Evolutionary conservation across 345 rosid genomes (phyloP), one percentile per base, ranked within the genome.

Genomic region (Laguncularia racemosa): DNA sequence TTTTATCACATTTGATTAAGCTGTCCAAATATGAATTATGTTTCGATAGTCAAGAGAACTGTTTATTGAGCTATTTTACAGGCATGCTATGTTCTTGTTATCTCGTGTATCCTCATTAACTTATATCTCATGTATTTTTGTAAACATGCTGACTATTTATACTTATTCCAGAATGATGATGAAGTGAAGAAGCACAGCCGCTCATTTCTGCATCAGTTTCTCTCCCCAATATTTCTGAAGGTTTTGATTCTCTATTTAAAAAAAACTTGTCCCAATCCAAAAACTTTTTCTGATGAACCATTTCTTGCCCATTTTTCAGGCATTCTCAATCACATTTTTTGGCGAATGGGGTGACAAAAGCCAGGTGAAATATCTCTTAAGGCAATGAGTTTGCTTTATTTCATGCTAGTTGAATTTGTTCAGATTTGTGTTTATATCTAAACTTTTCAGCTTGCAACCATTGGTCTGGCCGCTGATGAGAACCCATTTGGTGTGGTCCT

Each of bases 331-430:
- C 14, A 89, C 87, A 13, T 92, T 92, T 77, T 89, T 92, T 65
- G 98, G 98, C 44, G 96, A 92, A 78, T 86, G 93, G 93, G 96
- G 98, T 57, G 98, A 89, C 78, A 92, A 83, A 78, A 92, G 98
- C 71, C 98, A 86, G 95, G 98, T 92, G 67, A 50, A 49, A 9
- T 23, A 20, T 33, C 28, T 15, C 2, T 52, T 40, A 49, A 44
- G 6, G 14, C 17, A 26, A 14, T 49, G 13, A 52, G 57, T 23
- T 26, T 19, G 57, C 63, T 69, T 71, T 38, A 65, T 52, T 55
- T 15, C 59, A 46, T 51, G 59, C 51, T 46, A 44, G 47, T 43
- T 56, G 51, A 44, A 15, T 5, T 33, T 16, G 44, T 0, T 44
- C 20, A 12, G 14, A 46, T 16, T 19, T 10, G 12, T 40, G 20